Percentiles rank a stretch among this genome's conserved stretches.
phyloP scores from a whole-genome alignment of 768 basidiomycete genomes.

The Kwoniella mangroviensis region DNA sequence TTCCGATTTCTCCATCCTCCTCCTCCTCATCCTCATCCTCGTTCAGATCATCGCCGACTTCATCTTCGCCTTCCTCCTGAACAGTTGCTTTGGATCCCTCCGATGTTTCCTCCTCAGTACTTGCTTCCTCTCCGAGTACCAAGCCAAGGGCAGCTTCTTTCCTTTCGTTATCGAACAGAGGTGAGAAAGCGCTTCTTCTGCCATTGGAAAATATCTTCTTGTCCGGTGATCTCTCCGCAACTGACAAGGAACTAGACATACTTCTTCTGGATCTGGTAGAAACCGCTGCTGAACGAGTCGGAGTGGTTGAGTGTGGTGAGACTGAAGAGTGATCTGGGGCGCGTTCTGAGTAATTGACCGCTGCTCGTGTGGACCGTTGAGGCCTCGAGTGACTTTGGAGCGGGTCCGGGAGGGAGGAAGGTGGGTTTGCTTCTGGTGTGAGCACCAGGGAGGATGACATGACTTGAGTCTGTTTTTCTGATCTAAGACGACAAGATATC shows the following conservation, averaged over 20 bases:
- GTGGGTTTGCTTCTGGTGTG: neutral
- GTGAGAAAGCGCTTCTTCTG: slow-evolving; percentile 5
- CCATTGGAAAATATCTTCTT: slow-evolving; percentile 5
- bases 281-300: slow-evolving; percentile 13
- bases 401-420: slow-evolving; percentile 2
- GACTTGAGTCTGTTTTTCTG: neutral
- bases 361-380: slow-evolving; percentile 16
- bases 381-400: neutral
- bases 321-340: slow-evolving; percentile 4
- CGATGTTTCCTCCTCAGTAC: neutral
- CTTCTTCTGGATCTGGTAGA: slow-evolving; percentile 21
- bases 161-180: neutral
- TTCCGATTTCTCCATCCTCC: neutral
- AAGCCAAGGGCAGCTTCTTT: slow-evolving; percentile 16
- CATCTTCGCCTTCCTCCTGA: slow-evolving; percentile 4
- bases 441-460: slow-evolving; percentile 17
- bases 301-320: slow-evolving; percentile 6
- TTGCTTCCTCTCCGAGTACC: slow-evolving; percentile 12
- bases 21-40: neutral
- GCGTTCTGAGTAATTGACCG: slow-evolving; percentile 8
- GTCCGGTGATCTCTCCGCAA: slow-evolving; percentile 17
- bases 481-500: neutral
- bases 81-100: neutral
- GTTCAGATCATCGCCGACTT: neutral
- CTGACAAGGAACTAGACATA: slow-evolving; percentile 12